phyloP scores from a whole-genome alignment of 371 early-diverging fungal genomes.

The Circinella minor region DNA sequence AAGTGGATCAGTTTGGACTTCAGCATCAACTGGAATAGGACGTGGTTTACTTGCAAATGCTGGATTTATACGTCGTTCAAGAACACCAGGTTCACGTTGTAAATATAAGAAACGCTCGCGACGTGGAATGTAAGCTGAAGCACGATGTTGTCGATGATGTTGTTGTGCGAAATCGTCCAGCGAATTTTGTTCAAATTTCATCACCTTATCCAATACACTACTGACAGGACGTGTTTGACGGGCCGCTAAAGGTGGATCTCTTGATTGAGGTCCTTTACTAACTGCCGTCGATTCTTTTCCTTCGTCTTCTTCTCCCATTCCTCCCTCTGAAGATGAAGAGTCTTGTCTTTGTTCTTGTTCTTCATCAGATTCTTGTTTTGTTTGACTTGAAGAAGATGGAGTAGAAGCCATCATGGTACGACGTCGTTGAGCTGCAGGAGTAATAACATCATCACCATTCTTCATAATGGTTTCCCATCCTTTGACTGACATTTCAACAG shows the following conservation, averaged over 20 bases:
- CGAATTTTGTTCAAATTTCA: slow-evolving; percentile 47
- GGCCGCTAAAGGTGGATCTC: slow-evolving; percentile 5
- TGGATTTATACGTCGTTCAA: slow-evolving; percentile 25
- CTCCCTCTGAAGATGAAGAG: too few species aligned
- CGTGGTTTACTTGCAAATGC: background rate
- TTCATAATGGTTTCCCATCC: slow-evolving; percentile 44
- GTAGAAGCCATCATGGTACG: slow-evolving; percentile 5
- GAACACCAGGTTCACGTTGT: slow-evolving; percentile 43
- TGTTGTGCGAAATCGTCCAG: slow-evolving; percentile 41
- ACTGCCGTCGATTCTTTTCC: too few species aligned
- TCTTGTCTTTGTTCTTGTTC: background rate
- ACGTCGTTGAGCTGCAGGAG: slow-evolving; percentile 13
- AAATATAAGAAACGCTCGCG: slow-evolving; percentile 47
- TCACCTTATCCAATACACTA: slow-evolving; percentile 51
- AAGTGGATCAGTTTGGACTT: slow-evolving; percentile 24
- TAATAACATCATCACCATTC: slow-evolving; percentile 15
- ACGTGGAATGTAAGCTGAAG: slow-evolving; percentile 40
- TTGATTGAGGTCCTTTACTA: background rate
- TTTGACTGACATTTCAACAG: slow-evolving; percentile 46
- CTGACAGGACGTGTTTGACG: slow-evolving; percentile 16
- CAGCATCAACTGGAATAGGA: slow-evolving; percentile 19
- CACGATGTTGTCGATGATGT: slow-evolving; percentile 27
- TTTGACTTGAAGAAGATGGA: background rate
- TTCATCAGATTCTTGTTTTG: background rate
- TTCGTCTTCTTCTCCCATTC: background rate